These are phyloP conservation scores for Leccinum incarnatum DNA, from an alignment of 768 basidiomycete genomes.

Conservation along the genomic window DNA sequence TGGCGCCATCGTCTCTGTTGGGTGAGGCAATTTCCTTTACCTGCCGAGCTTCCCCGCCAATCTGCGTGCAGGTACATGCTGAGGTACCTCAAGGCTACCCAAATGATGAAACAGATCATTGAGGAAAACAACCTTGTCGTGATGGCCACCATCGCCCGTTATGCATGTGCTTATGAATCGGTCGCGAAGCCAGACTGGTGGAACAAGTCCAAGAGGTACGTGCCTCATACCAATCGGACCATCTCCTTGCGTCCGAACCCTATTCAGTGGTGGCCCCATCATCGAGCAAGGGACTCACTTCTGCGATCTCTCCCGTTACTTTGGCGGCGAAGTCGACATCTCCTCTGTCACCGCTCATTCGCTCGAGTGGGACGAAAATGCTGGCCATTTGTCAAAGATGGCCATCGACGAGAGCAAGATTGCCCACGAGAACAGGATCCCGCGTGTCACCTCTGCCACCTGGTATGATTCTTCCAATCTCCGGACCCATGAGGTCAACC, in stretches of 20 bases:
- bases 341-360: slow-evolving; percentile 79
- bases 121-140: slow-evolving; percentile 91
- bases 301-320: slow-evolving; percentile 95
- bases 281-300: slow-evolving; percentile 96
- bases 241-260: slow-evolving; percentile 4
- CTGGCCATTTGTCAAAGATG: slow-evolving; percentile 81
- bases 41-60: not conserved
- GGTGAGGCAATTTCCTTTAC: slow-evolving; percentile 44
- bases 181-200: slow-evolving; percentile 89
- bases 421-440: slow-evolving; percentile 84
- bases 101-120: slow-evolving; percentile 96
- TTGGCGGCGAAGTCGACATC: slow-evolving; percentile 93
- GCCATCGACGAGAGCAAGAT: slow-evolving; percentile 83
- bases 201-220: slow-evolving; percentile 87
- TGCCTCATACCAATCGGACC: slow-evolving; percentile 19
- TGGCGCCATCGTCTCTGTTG: slow-evolving; percentile 82
- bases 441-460: slow-evolving; percentile 87
- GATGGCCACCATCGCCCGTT: slow-evolving; percentile 94
- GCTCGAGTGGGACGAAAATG: slow-evolving; percentile 88
- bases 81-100: slow-evolving; percentile 88
- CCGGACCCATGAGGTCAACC: slow-evolving; percentile 14
- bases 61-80: slow-evolving; percentile 73
- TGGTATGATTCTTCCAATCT: slow-evolving; percentile 53
- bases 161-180: slow-evolving; percentile 82
- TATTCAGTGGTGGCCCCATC: slow-evolving; percentile 66